A percentile compares a stretch with the other conserved stretches of the same genome.
These are phyloP conservation scores for Penicillium brasilianum DNA, from an alignment of 2,329 filamentous ascomycete genomes.

Conservation along the genomic window DNA sequence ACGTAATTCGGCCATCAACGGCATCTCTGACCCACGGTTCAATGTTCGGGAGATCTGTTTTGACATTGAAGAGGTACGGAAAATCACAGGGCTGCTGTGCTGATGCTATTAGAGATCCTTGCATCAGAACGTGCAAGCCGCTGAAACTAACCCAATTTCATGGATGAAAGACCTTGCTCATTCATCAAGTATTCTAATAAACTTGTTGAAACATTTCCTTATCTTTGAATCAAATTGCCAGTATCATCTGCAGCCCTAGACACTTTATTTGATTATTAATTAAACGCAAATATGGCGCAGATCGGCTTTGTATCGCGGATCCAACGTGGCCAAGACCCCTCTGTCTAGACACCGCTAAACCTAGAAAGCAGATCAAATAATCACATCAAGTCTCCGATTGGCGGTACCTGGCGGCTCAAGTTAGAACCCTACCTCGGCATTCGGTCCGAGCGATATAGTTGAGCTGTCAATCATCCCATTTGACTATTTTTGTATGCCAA, in stretches of 20 bases:
- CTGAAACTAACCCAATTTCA: background rate
- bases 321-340: background rate
- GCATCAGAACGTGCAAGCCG: background rate
- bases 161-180: background rate
- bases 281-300: background rate
- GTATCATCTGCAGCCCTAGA: background rate
- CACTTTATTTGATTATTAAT: background rate
- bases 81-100: too few relatives aligned
- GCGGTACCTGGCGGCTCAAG: background rate
- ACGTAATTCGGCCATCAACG: conserved; percentile 1
- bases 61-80: background rate
- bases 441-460: background rate
- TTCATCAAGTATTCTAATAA: background rate
- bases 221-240: background rate
- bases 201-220: background rate
- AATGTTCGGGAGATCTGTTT: background rate
- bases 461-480: background rate
- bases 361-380: background rate
- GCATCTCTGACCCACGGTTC: background rate
- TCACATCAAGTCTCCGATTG: background rate
- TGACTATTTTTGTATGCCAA: background rate
- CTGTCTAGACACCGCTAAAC: background rate
- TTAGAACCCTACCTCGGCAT: background rate
- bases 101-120: background rate
- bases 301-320: background rate